phyloP scores from a whole-genome alignment of 1,284 basidiomycete species.

The Rhodotorula mucilaginosa region DNA sequence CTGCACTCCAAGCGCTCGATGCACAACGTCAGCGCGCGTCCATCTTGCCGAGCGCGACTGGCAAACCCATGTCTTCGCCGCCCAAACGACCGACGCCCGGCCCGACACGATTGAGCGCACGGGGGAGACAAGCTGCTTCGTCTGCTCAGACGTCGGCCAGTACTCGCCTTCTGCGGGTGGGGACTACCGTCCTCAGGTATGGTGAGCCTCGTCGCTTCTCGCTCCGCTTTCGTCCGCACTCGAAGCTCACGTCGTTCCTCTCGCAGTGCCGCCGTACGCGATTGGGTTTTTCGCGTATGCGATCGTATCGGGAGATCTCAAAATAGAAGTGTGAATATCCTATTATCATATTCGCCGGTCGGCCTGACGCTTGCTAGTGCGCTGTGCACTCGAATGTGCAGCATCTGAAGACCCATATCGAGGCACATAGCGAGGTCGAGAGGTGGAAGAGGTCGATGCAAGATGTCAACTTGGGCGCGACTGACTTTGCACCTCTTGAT shows the following conservation, averaged over 20 bases:
- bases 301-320: constrained; percentile 27
- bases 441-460: neutral
- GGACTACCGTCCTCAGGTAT: constrained; percentile 17
- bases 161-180: constrained; percentile 8
- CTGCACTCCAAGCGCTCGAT: constrained; percentile 13
- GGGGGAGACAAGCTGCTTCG: neutral
- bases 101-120: constrained; percentile 24
- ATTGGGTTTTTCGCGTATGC: constrained; percentile 33
- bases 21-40: neutral
- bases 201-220: constrained; percentile 3
- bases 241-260: no score
- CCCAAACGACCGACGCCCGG: neutral
- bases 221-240: neutral
- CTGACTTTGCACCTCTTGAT: neutral
- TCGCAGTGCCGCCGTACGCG: constrained; percentile 34
- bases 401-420: neutral
- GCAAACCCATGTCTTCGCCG: neutral
- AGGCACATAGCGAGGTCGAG: no score
- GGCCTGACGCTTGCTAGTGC: neutral
- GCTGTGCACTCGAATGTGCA: neutral
- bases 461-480: neutral
- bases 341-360: neutral
- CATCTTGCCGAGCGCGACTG: neutral
- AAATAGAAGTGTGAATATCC: constrained; percentile 16
- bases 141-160: neutral